Base-by-base conservation (phyloP, 805 yeast genomes). In the Pichia californica region DNA sequence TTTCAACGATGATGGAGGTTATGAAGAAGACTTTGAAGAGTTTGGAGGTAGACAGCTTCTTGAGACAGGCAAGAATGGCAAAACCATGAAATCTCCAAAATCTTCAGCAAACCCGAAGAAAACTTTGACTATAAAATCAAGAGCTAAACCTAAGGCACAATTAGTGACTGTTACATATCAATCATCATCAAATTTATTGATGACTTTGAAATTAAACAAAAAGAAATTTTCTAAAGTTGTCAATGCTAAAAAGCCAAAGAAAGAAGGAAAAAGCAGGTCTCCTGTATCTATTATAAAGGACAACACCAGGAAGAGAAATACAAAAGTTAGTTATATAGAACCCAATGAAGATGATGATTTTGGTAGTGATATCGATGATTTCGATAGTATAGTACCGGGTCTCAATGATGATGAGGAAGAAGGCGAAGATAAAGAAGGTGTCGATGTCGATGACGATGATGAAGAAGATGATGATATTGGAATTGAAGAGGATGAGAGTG, bases 121-220 rank as follows among this genome's bases (percentile, higher is more conserved):
- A n/a, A n/a, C n/a, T n/a, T n/a, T n/a, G n/a, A n/a, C n/a, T n/a
- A n/a, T 7, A 27, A 27, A 10, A 27, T 27, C 29, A 27, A 7
- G 18, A 31, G 13, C 13, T 7, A 4, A 18, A 19, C 6, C 16
- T 3, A 14, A 18, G 18, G 8, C 25, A 23, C 6, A 31, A 18
- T 16, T 31, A 19, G 34, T 31, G n/a, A 18, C 25, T 9, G 9
- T 31, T 5, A 31, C 44, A 18, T 9, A 18, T 6, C 43, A 13
- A 50, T 45, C 21, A 49, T 43, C 18, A 44, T 45, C 15, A 44
- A 48, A 9, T 48, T 45, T 21, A 48, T 45, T 30, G 45, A 42
- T 36, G 49, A 52, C 23, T 46, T 43, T 37, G 45, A 45, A 26
- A 46, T 53, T 37, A 45, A 45, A 27, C 55, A 50, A 16, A 53